Evolutionary conservation across 2,329 filamentous ascomycete species (phyloP).

Genomic region (Hypoxylon sp.): DNA sequence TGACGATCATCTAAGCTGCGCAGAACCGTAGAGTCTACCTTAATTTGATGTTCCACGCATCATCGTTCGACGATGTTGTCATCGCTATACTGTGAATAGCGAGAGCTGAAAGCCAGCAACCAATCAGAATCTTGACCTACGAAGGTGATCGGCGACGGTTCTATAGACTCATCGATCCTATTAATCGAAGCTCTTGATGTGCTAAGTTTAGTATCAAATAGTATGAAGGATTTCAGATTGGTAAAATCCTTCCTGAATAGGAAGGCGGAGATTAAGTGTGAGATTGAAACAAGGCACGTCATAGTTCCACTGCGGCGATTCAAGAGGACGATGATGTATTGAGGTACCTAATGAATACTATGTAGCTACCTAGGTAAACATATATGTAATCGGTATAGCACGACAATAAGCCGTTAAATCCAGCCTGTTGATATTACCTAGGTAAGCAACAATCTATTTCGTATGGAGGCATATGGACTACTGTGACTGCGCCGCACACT

Average conservation of each 20-base stretch:
- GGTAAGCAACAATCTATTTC: not conserved
- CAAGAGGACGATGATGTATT: slow-evolving; percentile 4
- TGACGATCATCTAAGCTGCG: not conserved
- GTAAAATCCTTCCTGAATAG: slow-evolving; percentile 5
- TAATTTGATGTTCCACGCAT: not conserved
- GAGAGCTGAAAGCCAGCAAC: not conserved
- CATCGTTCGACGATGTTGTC: slow-evolving; percentile 9
- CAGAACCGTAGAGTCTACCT: not conserved
- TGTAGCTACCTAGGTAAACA: too few relatives aligned
- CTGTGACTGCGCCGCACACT: slow-evolving; percentile 3
- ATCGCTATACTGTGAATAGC: slow-evolving; percentile 8
- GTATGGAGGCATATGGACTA: not conserved
- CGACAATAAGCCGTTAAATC: not conserved
- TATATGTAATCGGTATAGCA: too few relatives aligned
- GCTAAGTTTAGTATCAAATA: slow-evolving; percentile 11
- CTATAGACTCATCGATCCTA: slow-evolving; percentile 2
- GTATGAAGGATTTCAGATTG: not conserved
- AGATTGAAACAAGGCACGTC: slow-evolving; percentile 1
- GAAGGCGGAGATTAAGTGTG: not conserved
- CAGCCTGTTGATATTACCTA: slow-evolving; percentile 1
- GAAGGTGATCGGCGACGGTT: not conserved
- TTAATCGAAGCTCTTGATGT: not conserved
- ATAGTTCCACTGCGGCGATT: not conserved
- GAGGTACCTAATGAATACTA: too few relatives aligned
- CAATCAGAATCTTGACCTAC: slow-evolving; percentile 4